Conservation (phyloP, 257 asterid genomes). For the Coffea canephora region DNA sequence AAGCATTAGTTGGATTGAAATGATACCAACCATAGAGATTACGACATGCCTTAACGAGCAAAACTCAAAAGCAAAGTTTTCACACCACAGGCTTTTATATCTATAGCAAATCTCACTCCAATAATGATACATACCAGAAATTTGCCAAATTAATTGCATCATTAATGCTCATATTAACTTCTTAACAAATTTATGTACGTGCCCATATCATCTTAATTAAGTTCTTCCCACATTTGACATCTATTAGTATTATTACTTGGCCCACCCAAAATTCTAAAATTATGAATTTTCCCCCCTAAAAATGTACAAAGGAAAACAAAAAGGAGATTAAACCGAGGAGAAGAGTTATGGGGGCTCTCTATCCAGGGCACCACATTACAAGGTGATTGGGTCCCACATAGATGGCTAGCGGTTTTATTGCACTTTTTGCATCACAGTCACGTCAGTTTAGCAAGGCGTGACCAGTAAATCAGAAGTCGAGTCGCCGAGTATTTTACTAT, state of each 20-base stretch:
- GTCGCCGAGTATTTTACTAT: conserved; percentile 8
- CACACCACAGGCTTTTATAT: neutral
- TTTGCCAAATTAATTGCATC: neutral
- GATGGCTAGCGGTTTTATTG: neutral
- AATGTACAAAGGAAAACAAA: neutral
- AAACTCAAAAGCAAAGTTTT: no score
- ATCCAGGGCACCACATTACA: neutral
- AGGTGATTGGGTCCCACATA: neutral
- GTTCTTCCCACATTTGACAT: neutral
- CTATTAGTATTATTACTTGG: neutral
- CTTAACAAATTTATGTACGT: neutral
- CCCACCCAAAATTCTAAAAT: neutral
- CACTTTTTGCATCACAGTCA: conserved; percentile 8
- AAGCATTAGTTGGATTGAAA: neutral
- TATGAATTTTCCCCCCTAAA: neutral
- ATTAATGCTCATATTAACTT: neutral
- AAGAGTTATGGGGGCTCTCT: neutral
- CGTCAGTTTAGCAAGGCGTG: conserved; percentile 9
- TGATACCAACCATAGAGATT: no score
- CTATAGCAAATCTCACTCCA: neutral
- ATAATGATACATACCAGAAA: neutral
- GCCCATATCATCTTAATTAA: neutral
- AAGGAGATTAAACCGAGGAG: neutral
- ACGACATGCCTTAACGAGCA: neutral
- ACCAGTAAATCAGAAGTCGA: neutral